Evolutionary conservation across 176 grass and related monocot genomes (phyloP).

Genomic region (Musa itinerans): DNA sequence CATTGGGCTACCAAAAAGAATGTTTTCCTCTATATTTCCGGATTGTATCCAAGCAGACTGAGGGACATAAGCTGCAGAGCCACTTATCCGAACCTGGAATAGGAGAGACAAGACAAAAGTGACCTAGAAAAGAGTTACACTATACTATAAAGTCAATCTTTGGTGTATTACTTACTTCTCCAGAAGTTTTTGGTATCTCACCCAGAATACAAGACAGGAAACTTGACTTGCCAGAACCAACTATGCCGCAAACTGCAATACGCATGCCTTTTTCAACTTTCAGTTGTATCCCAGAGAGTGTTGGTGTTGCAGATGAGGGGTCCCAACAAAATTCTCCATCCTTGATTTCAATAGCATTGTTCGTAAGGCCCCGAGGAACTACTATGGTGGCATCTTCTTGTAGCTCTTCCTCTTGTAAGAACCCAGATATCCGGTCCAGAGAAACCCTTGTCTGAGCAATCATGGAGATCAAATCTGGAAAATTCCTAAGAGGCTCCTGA

Average conservation of each 20-base stretch:
- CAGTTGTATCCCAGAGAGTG: slow-evolving; percentile 53
- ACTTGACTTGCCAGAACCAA: slow-evolving; percentile 94
- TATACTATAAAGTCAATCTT: background rate
- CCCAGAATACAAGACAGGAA: slow-evolving; percentile 86
- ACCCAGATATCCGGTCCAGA: slow-evolving; percentile 63
- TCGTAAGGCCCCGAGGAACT: slow-evolving; percentile 50
- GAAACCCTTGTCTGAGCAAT: slow-evolving; percentile 97
- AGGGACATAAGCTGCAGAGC: slow-evolving; percentile 78
- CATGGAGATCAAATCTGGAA: slow-evolving; percentile 93
- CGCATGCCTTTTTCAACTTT: slow-evolving; percentile 78
- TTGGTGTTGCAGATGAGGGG: slow-evolving; percentile 36
- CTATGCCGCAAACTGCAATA: slow-evolving; percentile 86
- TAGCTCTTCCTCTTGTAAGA: slow-evolving; percentile 78
- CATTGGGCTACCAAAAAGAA: slow-evolving; percentile 81
- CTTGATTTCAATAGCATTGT: slow-evolving; percentile 67
- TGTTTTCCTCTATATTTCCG: slow-evolving; percentile 94
- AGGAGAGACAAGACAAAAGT: slow-evolving; percentile 24
- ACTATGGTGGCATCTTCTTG: slow-evolving; percentile 56
- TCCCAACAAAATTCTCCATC: slow-evolving; percentile 78
- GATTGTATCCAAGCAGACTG: slow-evolving; percentile 99
- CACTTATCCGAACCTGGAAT: slow-evolving; percentile 80
- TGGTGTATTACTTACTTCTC: slow-evolving; percentile 51
- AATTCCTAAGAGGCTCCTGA: slow-evolving; percentile 95
- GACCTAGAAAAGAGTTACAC: slow-evolving; percentile 1
- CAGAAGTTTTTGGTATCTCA: slow-evolving; percentile 85